These are phyloP conservation scores for Euphorbia corollata DNA, from an alignment of 441 rosid genomes.

Conservation along the genomic window DNA sequence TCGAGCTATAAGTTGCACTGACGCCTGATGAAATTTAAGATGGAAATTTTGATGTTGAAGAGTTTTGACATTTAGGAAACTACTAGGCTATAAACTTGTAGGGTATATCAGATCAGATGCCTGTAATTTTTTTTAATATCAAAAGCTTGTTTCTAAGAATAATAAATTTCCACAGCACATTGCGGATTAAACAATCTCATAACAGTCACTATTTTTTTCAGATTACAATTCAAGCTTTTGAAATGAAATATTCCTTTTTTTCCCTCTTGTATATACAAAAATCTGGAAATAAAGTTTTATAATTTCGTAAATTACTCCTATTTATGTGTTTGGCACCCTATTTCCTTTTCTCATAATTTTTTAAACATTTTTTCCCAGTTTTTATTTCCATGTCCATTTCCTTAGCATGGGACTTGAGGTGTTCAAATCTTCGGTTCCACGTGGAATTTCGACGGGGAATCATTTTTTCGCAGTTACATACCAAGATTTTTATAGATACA, in stretches of 20 bases:
- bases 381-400: not conserved
- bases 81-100: not conserved
- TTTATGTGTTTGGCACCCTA: not conserved
- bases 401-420: not conserved
- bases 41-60: not conserved
- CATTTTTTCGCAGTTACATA: not conserved
- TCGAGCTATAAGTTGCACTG: not conserved
- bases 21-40: not conserved
- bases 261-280: not conserved
- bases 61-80: not conserved
- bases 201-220: not conserved
- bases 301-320: not conserved
- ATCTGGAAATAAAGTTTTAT: not conserved
- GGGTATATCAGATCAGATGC: not conserved
- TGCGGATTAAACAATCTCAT: not conserved
- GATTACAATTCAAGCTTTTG: not conserved
- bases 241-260: not conserved
- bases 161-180: not conserved
- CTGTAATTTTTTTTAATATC: not conserved
- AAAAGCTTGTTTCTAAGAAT: not conserved
- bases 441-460: not conserved
- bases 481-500: not conserved
- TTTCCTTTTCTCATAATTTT: not conserved
- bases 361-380: not conserved
- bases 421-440: too few relatives aligned